Evolutionary conservation across 805 yeast species (phyloP).

Genomic region (Ogataea neopini): DNA sequence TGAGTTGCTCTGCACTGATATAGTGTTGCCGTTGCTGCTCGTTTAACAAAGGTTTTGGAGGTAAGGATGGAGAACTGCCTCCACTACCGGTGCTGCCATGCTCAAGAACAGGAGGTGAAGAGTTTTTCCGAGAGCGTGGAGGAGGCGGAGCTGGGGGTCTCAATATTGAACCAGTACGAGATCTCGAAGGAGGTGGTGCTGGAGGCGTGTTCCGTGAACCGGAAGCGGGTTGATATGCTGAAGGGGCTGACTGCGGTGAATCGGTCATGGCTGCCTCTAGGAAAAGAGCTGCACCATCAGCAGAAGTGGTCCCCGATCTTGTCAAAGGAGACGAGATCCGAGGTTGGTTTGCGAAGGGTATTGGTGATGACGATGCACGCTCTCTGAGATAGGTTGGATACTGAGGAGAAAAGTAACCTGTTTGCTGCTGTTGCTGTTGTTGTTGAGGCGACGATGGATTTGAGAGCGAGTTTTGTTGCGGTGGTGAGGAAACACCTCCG

Average conservation of each 20-base stretch:
- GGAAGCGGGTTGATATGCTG: slow-evolving; percentile 1
- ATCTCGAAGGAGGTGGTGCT: slow-evolving; percentile 27
- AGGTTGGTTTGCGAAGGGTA: slow-evolving; percentile 17
- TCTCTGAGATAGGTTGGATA: slow-evolving; percentile 20
- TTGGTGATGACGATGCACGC: slow-evolving; percentile 27
- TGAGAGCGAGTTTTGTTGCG: background rate
- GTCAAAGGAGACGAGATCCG: slow-evolving; percentile 28
- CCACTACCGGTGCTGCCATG: slow-evolving; percentile 1
- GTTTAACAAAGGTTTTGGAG: slow-evolving; percentile 34
- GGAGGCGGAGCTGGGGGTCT: slow-evolving; percentile 35
- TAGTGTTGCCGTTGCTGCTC: slow-evolving; percentile 32
- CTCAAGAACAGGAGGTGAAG: slow-evolving; percentile 24
- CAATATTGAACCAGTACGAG: slow-evolving; percentile 16
- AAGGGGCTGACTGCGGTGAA: slow-evolving; percentile 11
- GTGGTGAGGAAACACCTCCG: slow-evolving; percentile 12
- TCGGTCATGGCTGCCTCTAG: slow-evolving; percentile 25
- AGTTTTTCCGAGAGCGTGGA: slow-evolving; percentile 31
- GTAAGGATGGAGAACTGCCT: slow-evolving; percentile 25
- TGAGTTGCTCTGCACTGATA: slow-evolving; percentile 19
- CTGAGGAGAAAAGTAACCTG: slow-evolving; percentile 14
- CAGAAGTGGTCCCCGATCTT: slow-evolving; percentile 14
- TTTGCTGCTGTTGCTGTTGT: slow-evolving; percentile 7
- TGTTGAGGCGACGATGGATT: slow-evolving; percentile 4
- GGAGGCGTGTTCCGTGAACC: slow-evolving; percentile 30
- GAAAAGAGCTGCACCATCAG: slow-evolving; percentile 24